A percentile compares a stretch with the other conserved stretches of the same genome.
These are phyloP conservation scores for Capsicum rhomboideum DNA, from an alignment of 257 asterid species.

Conservation along the genomic window DNA sequence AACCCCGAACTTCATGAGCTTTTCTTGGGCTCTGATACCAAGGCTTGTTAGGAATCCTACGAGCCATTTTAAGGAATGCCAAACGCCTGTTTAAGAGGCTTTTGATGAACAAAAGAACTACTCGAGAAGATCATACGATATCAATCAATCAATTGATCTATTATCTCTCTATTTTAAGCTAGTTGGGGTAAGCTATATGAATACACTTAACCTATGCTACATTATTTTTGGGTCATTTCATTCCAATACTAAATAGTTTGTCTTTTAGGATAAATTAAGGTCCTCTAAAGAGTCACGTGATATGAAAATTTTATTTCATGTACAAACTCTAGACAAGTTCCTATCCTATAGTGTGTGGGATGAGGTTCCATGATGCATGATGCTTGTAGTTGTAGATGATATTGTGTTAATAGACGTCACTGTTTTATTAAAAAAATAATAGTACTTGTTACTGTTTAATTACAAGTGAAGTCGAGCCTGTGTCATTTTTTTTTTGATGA, in stretches of 20 bases:
- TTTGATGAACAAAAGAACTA: background rate
- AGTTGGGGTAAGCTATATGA: background rate
- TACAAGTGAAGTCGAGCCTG: background rate
- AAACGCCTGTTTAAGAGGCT: background rate
- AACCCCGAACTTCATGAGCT: background rate
- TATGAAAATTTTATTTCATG: background rate
- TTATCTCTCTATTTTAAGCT: background rate
- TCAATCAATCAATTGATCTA: background rate
- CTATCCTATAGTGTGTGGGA: background rate
- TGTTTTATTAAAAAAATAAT: background rate
- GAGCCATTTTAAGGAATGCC: background rate
- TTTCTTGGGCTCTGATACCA: background rate
- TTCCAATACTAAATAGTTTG: background rate
- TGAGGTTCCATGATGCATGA: background rate
- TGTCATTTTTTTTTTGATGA: background rate
- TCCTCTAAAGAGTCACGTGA: background rate
- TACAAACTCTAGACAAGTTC: background rate
- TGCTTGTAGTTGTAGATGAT: background rate
- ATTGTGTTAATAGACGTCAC: background rate
- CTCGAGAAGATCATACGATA: background rate
- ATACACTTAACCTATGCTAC: background rate
- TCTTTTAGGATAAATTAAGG: background rate
- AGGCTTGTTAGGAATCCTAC: background rate
- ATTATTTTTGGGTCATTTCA: background rate
- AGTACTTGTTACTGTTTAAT: background rate